phyloP scores from a whole-genome alignment of 495 filamentous ascomycete genomes.

The Penicillium roqueforti region DNA sequence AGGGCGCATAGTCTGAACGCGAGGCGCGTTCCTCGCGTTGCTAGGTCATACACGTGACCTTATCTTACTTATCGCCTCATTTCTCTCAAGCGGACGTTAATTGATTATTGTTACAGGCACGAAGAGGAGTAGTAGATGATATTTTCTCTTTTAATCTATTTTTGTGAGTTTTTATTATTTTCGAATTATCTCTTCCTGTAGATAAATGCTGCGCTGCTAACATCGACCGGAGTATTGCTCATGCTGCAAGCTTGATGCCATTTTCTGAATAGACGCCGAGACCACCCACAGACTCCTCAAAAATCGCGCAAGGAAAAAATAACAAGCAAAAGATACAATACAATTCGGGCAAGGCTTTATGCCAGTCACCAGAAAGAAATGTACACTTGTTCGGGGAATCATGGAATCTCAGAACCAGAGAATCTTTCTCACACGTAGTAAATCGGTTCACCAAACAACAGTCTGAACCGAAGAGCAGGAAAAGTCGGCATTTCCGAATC shows the following conservation, averaged over 20 bases:
- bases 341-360: background rate
- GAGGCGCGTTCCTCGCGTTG: conserved; percentile 32
- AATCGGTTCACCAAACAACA: background rate
- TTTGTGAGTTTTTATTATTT: background rate
- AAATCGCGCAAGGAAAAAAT: conserved; percentile 6
- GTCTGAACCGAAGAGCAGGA: background rate
- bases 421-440: background rate
- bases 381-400: background rate
- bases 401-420: background rate
- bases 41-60: conserved; percentile 18
- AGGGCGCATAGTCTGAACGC: conserved; percentile 27
- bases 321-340: conserved; percentile 4
- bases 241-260: conserved; percentile 20
- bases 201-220: background rate
- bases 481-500: background rate
- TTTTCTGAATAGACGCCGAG: conserved; percentile 13
- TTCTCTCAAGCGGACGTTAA: background rate
- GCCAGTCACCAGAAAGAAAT: background rate
- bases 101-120: background rate
- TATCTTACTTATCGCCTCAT: conserved; percentile 22
- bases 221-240: conserved; percentile 6
- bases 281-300: conserved; percentile 6
- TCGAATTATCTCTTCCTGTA: background rate
- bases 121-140: background rate
- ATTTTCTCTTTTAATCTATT: background rate